Percentiles rank a stretch among this genome's conserved stretches.
Evolutionary conservation across 352 stramenopile genomes (phyloP).

Genomic region (Halophytophthora polymorphica): DNA sequence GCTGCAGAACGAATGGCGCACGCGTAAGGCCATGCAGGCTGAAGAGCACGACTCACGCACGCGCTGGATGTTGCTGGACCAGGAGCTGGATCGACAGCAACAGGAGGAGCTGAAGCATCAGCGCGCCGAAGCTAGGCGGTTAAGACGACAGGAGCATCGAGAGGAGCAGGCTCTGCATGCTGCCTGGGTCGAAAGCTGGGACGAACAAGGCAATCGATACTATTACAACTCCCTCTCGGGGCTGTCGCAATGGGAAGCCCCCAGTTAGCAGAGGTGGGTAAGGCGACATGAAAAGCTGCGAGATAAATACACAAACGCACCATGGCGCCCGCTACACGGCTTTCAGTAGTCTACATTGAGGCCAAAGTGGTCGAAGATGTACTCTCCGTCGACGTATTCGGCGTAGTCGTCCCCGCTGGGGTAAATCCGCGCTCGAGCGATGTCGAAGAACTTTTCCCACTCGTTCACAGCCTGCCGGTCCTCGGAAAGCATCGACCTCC

Average conservation of each 20-base stretch:
- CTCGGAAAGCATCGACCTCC: slow-evolving; percentile 39
- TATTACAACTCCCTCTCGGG: slow-evolving; percentile 62
- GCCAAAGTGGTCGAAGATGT: too few relatives aligned
- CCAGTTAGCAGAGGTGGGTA: slow-evolving; percentile 9
- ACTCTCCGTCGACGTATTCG: slow-evolving; percentile 2
- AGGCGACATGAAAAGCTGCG: too few relatives aligned
- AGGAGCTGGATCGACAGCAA: slow-evolving; percentile 18
- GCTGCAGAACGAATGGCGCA: slow-evolving; percentile 31
- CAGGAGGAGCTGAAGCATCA: slow-evolving; percentile 31
- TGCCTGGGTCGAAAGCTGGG: slow-evolving; percentile 49
- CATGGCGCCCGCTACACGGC: too few relatives aligned
- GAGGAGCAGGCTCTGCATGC: slow-evolving; percentile 26
- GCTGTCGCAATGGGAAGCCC: slow-evolving; percentile 51
- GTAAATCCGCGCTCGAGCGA: slow-evolving; percentile 30
- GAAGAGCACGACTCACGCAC: slow-evolving; percentile 37
- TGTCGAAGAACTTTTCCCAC: slow-evolving; percentile 74
- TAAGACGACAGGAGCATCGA: slow-evolving; percentile 28
- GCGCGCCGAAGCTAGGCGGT: slow-evolving; percentile 28
- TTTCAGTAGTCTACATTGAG: not conserved
- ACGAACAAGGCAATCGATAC: slow-evolving; percentile 47
- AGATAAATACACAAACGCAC: too few relatives aligned
- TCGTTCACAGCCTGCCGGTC: slow-evolving; percentile 45
- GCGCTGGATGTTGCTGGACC: slow-evolving; percentile 34
- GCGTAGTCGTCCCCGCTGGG: slow-evolving; percentile 15
- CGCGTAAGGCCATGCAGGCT: slow-evolving; percentile 39